Evolutionary conservation across 495 filamentous ascomycete species (phyloP), one percentile per base, ranked within the genome.

Genomic region (Podospora sp.): DNA sequence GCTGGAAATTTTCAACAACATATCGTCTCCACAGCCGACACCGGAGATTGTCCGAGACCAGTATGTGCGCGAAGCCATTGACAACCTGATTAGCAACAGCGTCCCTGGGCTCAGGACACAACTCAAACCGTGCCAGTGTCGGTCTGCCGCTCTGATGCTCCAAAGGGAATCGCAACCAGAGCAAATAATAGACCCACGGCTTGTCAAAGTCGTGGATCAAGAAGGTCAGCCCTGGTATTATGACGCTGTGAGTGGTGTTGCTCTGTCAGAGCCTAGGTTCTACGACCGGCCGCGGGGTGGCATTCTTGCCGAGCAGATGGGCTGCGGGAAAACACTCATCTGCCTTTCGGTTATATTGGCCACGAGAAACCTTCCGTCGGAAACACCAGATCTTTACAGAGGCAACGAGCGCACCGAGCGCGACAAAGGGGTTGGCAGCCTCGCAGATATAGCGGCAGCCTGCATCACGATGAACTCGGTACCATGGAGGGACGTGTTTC

Each of bases 281-380:
- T 97, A 95, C 72, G 92, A 94, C 18, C 86, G 88, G 62, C 85
- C 89, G 22, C 83, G 83, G 65, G 94, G 94, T 60, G 94, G 94
- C 0, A 91, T 94, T 27, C 78, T 92, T 21, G 90, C 89, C 2
- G 88, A 90, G 72, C 83, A 89, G 66, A 95, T 82, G 81, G 86
- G 87, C 12, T 83, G 87, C 6, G 94, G 94, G 0, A 98, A 98
- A 79, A 97, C 94, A 0, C 76, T 97, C 27, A 96, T 98, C 11
- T 92, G 91, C 65, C 80, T 98, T 20, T 85, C 93, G 29, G 79
- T 94, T 1, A 91, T 97, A 49, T 80, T 96, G n/a, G 88, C 91
- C 12, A 97, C 92, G 0, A 88, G 85, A 68, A 83, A 88, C 35
- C 85, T 94, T 64, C 83, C 88, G 7, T 85, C 92, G 2, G 77